A percentile compares a stretch with the other conserved stretches of the same genome.
Evolutionary conservation across 1,139 yeast genomes (phyloP).

Genomic region (Magnusiomyces fungicola): DNA sequence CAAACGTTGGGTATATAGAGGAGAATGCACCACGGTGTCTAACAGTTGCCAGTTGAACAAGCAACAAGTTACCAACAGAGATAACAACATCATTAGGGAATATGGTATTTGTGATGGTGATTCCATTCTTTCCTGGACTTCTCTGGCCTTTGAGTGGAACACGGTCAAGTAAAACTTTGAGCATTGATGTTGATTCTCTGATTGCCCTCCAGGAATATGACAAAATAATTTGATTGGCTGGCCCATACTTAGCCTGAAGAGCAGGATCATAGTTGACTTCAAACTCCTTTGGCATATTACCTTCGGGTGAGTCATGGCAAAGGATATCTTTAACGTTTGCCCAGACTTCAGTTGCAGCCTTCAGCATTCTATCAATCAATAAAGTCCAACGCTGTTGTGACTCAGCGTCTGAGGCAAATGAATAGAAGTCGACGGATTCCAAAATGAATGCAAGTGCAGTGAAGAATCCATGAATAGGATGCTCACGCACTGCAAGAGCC

Average conservation of each 20-base stretch:
- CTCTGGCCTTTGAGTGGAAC: slow-evolving; percentile 21
- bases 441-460: slow-evolving; percentile 49
- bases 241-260: slow-evolving; percentile 39
- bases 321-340: slow-evolving; percentile 44
- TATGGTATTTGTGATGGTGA: slow-evolving; percentile 1
- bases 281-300: slow-evolving; percentile 43
- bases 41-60: slow-evolving; percentile 61
- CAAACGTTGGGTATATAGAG: slow-evolving; percentile 74
- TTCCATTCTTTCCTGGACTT: background rate
- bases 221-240: slow-evolving; percentile 53
- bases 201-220: slow-evolving; percentile 80
- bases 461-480: slow-evolving; percentile 61
- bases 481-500: slow-evolving; percentile 38
- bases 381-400: slow-evolving; percentile 17
- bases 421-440: slow-evolving; percentile 23
- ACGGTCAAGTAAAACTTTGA: slow-evolving; percentile 39
- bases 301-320: slow-evolving; percentile 63
- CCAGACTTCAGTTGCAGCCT: slow-evolving; percentile 44
- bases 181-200: slow-evolving; percentile 61
- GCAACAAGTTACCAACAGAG: slow-evolving; percentile 46
- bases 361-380: slow-evolving; percentile 24
- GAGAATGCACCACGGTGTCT: slow-evolving; percentile 91
- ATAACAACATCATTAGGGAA: slow-evolving; percentile 28
- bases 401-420: slow-evolving; percentile 8
- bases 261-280: slow-evolving; percentile 34